Conservation (phyloP, 2,329 filamentous ascomycete species). For the Nigrospora oryzae region DNA sequence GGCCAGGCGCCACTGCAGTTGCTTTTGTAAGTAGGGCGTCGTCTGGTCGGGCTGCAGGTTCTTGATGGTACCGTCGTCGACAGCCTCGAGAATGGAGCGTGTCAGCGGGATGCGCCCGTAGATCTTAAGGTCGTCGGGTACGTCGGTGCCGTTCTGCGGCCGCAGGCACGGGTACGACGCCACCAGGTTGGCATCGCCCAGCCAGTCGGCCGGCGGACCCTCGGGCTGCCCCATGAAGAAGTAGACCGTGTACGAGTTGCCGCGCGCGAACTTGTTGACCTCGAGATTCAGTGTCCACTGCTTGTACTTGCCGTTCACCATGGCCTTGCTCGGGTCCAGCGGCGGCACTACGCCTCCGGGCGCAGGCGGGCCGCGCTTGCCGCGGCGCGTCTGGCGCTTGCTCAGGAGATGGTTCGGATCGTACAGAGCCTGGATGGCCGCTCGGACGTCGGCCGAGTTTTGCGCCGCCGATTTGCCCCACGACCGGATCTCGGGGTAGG, state of each 20-base stretch:
- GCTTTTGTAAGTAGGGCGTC: background rate
- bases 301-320: slow-evolving; percentile 3
- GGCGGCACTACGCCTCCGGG: background rate
- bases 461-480: slow-evolving; percentile 1
- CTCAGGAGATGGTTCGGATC: background rate
- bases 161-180: slow-evolving; percentile 1
- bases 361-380: background rate
- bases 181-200: background rate
- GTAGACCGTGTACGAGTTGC: slow-evolving; percentile 1
- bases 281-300: background rate
- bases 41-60: slow-evolving; percentile 1
- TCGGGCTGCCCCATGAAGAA: slow-evolving; percentile 2
- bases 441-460: background rate
- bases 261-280: slow-evolving; percentile 2
- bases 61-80: background rate
- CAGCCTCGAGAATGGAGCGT: slow-evolving; percentile 1
- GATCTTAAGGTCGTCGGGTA: background rate
- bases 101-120: slow-evolving; percentile 2
- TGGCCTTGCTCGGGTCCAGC: background rate
- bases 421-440: background rate
- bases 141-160: background rate
- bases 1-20: slow-evolving; percentile 1
- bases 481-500: slow-evolving; percentile 3
- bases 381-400: background rate
- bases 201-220: background rate